A percentile compares a stretch with the other conserved stretches of the same genome.
Evolutionary conservation across 2,329 filamentous ascomycete genomes (phyloP).

Genomic region (Pseudomassariella vexata): DNA sequence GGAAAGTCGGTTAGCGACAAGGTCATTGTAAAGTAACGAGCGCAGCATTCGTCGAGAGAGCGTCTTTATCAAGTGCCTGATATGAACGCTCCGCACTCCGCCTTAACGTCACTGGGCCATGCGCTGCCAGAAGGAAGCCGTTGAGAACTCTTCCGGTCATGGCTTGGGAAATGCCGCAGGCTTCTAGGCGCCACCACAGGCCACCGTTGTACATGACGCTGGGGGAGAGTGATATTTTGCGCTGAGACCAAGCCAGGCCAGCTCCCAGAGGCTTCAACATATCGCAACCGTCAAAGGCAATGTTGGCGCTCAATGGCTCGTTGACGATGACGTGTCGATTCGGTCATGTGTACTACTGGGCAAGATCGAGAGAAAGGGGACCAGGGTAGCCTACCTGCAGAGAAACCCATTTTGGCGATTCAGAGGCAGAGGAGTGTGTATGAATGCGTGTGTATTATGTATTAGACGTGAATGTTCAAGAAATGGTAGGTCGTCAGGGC

Average conservation of each 20-base stretch:
- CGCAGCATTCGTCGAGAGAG: too few relatives aligned
- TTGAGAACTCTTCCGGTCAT: too few relatives aligned
- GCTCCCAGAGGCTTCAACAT: too few relatives aligned
- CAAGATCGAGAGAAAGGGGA: conserved; percentile 11
- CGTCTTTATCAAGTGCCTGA: too few relatives aligned
- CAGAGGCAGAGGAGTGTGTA: too few relatives aligned
- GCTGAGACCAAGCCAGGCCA: too few relatives aligned
- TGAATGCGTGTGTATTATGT: conserved; percentile 22
- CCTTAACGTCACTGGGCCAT: too few relatives aligned
- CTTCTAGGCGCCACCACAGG: conserved; percentile 4
- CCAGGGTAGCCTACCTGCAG: conserved; percentile 33
- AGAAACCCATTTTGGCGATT: conserved; percentile 37
- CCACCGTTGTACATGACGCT: too few relatives aligned
- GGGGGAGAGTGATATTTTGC: too few relatives aligned
- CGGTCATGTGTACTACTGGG: conserved; percentile 7
- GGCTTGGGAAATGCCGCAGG: conserved; percentile 22
- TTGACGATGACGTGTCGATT: conserved; percentile 12
- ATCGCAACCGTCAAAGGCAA: conserved; percentile 3
- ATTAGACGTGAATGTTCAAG: conserved; percentile 14
- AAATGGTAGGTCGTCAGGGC: conserved; percentile 2
- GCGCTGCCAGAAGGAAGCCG: too few relatives aligned
- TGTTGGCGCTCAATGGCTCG: conserved; percentile 19
- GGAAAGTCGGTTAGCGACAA: conserved; percentile 6
- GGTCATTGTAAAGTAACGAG: too few relatives aligned
- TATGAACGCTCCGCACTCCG: too few relatives aligned